A percentile compares a stretch with the other conserved stretches of the same genome.
Evolutionary conservation across 2,329 filamentous ascomycete species (phyloP).

Genomic region (Helminthosporium solani): DNA sequence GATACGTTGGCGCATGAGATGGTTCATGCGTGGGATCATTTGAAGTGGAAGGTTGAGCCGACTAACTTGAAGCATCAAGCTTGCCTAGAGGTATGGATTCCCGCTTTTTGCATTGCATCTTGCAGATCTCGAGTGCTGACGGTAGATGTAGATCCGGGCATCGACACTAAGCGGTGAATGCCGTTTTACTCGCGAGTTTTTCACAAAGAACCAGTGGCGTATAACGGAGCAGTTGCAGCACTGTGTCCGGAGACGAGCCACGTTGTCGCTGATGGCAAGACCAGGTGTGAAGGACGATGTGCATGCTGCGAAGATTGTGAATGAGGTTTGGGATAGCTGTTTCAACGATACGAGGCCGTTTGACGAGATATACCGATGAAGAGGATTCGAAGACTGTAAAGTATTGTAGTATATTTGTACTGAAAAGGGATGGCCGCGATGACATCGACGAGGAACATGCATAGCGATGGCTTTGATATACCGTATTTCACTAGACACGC

Average conservation of each 20-base stretch:
- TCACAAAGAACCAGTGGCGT: slow-evolving; percentile 80
- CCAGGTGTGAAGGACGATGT: slow-evolving; percentile 81
- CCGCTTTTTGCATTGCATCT: background rate
- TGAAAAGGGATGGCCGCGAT: background rate
- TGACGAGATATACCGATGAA: slow-evolving; percentile 86
- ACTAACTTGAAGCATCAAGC: slow-evolving; percentile 82
- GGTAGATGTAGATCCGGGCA: slow-evolving; percentile 75
- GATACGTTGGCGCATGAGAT: slow-evolving; percentile 96
- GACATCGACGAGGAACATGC: slow-evolving; percentile 5
- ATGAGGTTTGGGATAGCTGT: slow-evolving; percentile 98
- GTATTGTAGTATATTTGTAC: background rate
- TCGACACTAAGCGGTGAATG: slow-evolving; percentile 93
- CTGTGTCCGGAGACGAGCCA: slow-evolving; percentile 81
- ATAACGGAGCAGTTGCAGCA: slow-evolving; percentile 91
- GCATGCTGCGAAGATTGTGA: slow-evolving; percentile 83
- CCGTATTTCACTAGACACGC: slow-evolving; percentile 1
- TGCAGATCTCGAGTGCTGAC: background rate
- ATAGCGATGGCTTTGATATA: slow-evolving; percentile 21
- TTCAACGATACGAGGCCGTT: slow-evolving; percentile 93
- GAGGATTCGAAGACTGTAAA: no score
- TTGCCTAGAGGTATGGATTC: slow-evolving; percentile 74
- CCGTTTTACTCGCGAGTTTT: slow-evolving; percentile 82
- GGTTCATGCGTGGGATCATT: slow-evolving; percentile 93
- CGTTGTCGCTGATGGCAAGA: slow-evolving; percentile 74
- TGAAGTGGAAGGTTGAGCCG: slow-evolving; percentile 89